Conservation (phyloP, 495 filamentous ascomycete species). For the Glonium stellatum region DNA sequence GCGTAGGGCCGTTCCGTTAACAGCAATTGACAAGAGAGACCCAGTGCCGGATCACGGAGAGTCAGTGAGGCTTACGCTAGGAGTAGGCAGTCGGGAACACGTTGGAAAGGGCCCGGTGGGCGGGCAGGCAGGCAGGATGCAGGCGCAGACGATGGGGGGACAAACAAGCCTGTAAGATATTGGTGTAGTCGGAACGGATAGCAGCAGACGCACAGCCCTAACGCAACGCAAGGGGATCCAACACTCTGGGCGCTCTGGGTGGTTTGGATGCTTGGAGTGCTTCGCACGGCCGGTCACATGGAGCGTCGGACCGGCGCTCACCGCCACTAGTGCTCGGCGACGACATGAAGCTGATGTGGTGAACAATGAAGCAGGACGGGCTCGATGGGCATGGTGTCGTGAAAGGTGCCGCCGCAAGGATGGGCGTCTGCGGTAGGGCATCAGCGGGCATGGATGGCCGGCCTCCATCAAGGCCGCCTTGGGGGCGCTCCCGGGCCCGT, state of each 20-base stretch:
- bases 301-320: constrained; percentile 6
- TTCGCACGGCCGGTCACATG: constrained; percentile 16
- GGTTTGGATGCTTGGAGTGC: background rate
- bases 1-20: background rate
- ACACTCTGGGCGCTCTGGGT: no score
- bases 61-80: background rate
- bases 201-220: constrained; percentile 10
- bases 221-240: constrained; percentile 12
- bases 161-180: background rate
- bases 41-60: background rate
- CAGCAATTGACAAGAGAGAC: background rate
- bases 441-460: constrained; percentile 6
- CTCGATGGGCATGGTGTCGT: background rate
- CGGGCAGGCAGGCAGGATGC: background rate
- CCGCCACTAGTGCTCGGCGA: constrained; percentile 14
- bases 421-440: constrained; percentile 15
- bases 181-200: constrained; percentile 11
- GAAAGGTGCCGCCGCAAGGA: constrained; percentile 18
- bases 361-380: background rate
- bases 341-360: background rate
- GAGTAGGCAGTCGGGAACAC: background rate
- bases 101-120: background rate
- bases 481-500: constrained; percentile 4
- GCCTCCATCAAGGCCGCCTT: background rate
- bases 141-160: background rate